These are phyloP conservation scores for Microbotryum lychnidis-dioicae DNA, from an alignment of 1,284 basidiomycete species.

Conservation along the genomic window DNA sequence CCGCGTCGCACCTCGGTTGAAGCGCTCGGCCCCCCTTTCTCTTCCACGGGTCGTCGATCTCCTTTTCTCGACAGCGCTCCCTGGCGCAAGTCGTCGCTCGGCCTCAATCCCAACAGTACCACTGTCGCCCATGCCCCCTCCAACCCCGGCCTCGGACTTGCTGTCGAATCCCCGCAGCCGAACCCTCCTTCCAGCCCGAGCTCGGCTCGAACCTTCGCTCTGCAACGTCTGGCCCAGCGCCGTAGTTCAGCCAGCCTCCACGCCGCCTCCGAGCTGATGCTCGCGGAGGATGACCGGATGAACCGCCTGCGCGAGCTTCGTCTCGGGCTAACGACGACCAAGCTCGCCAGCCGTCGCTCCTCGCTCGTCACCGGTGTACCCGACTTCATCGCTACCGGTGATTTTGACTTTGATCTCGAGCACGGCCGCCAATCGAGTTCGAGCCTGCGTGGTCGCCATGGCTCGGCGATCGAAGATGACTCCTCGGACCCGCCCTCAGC, in stretches of 20 bases:
- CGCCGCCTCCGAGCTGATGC: neutral
- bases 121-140: neutral
- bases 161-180: constrained; percentile 3
- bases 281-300: constrained; percentile 21
- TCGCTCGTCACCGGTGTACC: constrained; percentile 19
- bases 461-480: neutral
- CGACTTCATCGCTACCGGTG: constrained; percentile 15
- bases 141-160: constrained; percentile 16
- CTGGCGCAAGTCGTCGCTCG: constrained; percentile 49
- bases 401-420: constrained; percentile 15
- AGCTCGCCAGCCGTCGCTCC: constrained; percentile 13
- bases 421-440: constrained; percentile 3
- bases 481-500: constrained; percentile 4
- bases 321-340: constrained; percentile 19
- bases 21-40: neutral
- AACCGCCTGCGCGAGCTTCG: constrained; percentile 22
- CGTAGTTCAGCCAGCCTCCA: constrained; percentile 19
- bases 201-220: constrained; percentile 3
- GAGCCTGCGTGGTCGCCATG: constrained; percentile 3
- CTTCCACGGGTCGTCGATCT: constrained; percentile 49
- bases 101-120: constrained; percentile 22
- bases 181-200: constrained; percentile 2
- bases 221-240: constrained; percentile 16
- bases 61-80: constrained; percentile 53
- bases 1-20: constrained; percentile 4